phyloP scores from a whole-genome alignment of 73 alveolate genomes.

The Paramecium biaurelia region DNA sequence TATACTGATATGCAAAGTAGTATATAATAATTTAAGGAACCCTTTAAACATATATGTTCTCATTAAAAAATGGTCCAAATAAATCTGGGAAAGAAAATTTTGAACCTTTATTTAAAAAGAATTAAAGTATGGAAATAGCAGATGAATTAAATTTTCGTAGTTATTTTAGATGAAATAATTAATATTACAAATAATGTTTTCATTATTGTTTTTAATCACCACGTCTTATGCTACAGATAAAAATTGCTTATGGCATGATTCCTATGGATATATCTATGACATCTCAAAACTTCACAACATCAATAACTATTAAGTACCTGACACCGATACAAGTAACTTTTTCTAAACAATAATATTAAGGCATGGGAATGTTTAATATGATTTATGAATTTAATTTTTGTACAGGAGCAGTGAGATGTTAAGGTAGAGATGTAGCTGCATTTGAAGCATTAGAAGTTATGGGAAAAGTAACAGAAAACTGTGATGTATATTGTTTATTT shows the following conservation, averaged over 20 bases:
- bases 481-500: not conserved
- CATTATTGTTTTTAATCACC: not conserved
- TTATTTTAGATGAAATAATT: constrained; percentile 29
- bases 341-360: not conserved
- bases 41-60: constrained; percentile 30
- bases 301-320: constrained; percentile 2
- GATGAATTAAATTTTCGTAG: constrained; percentile 31
- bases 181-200: not conserved
- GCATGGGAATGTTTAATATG: constrained; percentile 54
- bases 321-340: constrained; percentile 18
- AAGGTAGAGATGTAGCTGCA: constrained; percentile 27
- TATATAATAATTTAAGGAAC: not conserved
- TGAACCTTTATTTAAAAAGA: constrained; percentile 31
- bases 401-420: constrained; percentile 8
- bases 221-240: constrained; percentile 32
- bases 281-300: not conserved
- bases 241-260: not conserved
- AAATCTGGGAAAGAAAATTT: not conserved
- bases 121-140: not conserved
- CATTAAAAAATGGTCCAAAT: not conserved
- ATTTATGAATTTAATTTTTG: constrained; percentile 46
- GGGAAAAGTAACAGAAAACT: constrained; percentile 35
- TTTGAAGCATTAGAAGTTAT: constrained; percentile 31
- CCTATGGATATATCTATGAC: not conserved
- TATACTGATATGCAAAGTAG: not conserved